Base-by-base conservation (phyloP, 805 yeast genomes). In the Kazachstania bromeliacearum region DNA sequence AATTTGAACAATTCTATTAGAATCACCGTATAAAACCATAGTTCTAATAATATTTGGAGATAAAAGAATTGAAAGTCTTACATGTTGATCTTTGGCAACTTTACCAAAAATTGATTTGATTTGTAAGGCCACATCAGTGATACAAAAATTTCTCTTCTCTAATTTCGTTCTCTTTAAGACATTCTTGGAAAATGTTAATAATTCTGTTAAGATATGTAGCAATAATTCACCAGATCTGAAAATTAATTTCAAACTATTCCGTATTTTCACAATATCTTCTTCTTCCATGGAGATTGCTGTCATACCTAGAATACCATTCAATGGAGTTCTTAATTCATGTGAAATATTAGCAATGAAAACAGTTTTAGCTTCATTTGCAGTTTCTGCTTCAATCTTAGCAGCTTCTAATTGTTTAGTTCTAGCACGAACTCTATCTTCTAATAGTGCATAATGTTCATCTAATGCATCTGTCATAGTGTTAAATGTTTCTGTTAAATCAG, bases 351-450 rank as follows among this genome's bases (percentile, higher is more conserved):
- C 95, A 50, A 85, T 79, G 55, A 85, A 85, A 5, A 85, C 87
- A 5, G 97, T 88, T 53, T 92, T 92, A 3, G 97, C 95, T 48
- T 92, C 96, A 57, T 89, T 89, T 1, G 98, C 98, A 20, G 81
- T 76, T 60, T 89, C 96, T 0, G 96, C 96, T 53, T 80, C 83
- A 21, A 81, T 71, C 48, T 85, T 83, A 7, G 95, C 92, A 1
- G 79, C 79, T 57, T 88, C 96, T 31, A 89, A 67, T 57, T 89
- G 95, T 49, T 74, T 77, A 0, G 97, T 89, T 53, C 97, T 71
- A 25, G 79, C 78, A 35, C 75, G 69, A 13, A 89, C 97, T 43
- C 96, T 71, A 45, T 85, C 95, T 59, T 92, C 97, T 36, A 89
- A 58, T 49, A 80, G 79, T 4, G 79, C 66, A 50, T 89, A 89